phyloP scores from a whole-genome alignment of 208 protist genomes.

The Trypanosoma grayi region DNA sequence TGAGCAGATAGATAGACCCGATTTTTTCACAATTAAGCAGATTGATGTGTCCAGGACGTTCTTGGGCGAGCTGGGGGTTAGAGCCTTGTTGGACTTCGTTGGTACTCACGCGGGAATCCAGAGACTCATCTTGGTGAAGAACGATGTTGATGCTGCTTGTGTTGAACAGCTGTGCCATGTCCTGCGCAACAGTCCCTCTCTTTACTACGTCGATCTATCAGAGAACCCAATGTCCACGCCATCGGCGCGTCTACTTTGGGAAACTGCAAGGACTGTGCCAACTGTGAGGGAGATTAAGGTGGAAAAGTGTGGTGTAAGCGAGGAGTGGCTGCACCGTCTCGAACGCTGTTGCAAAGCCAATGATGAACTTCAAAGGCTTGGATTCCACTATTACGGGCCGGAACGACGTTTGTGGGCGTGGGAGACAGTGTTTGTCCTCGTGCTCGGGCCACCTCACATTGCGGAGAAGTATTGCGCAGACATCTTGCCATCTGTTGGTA shows the following conservation, averaged over 20 bases:
- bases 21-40: slow-evolving; percentile 40
- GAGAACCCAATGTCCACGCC: slow-evolving; percentile 68
- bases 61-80: slow-evolving; percentile 64
- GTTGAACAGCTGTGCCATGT: slow-evolving; percentile 63
- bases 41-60: slow-evolving; percentile 80
- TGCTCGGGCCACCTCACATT: slow-evolving; percentile 39
- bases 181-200: slow-evolving; percentile 33
- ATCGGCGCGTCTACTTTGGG: slow-evolving; percentile 65
- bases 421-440: slow-evolving; percentile 69
- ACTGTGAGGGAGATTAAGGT: slow-evolving; percentile 37
- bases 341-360: slow-evolving; percentile 54
- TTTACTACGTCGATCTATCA: slow-evolving; percentile 59
- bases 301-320: slow-evolving; percentile 48
- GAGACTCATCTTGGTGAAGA: slow-evolving; percentile 55
- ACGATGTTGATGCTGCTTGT: slow-evolving; percentile 57
- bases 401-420: slow-evolving; percentile 40
- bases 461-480: slow-evolving; percentile 48
- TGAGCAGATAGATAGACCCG: slow-evolving; percentile 45
- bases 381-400: slow-evolving; percentile 45
- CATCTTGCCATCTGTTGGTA: slow-evolving; percentile 56
- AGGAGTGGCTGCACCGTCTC: slow-evolving; percentile 70
- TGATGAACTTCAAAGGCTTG: slow-evolving; percentile 37
- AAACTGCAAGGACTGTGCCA: slow-evolving; percentile 35
- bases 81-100: slow-evolving; percentile 69
- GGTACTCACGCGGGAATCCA: slow-evolving; percentile 54